Evolutionary conservation across 2,329 filamentous ascomycete genomes (phyloP).

Genomic region (Phoma sp.): DNA sequence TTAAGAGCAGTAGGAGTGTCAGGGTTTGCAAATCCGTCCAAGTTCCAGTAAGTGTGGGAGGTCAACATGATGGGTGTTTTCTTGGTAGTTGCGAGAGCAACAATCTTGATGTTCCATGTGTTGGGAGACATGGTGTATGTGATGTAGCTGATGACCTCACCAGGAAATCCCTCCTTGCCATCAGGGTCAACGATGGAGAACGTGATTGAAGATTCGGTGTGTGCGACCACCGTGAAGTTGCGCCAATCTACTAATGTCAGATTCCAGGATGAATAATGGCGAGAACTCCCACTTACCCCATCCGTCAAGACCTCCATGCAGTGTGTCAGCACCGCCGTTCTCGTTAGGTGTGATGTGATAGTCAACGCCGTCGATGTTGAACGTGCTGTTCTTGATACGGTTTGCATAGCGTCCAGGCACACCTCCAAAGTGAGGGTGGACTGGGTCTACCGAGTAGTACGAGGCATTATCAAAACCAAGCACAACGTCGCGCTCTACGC

Average conservation of each 20-base stretch:
- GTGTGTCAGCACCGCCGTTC: constrained; percentile 62
- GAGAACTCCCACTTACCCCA: constrained; percentile 58
- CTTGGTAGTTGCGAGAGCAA: constrained; percentile 73
- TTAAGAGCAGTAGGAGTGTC: constrained; percentile 71
- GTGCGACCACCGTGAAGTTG: constrained; percentile 77
- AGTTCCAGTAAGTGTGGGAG: constrained; percentile 81
- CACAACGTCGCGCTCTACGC: constrained; percentile 73
- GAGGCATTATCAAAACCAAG: constrained; percentile 78
- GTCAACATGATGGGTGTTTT: constrained; percentile 85
- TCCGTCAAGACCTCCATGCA: constrained; percentile 74
- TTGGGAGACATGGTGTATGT: constrained; percentile 74
- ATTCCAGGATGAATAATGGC: too few relatives aligned
- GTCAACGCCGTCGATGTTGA: constrained; percentile 68
- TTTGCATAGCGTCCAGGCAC: constrained; percentile 82
- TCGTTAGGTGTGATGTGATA: constrained; percentile 70
- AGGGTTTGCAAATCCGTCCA: constrained; percentile 79
- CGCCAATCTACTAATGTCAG: constrained; percentile 58
- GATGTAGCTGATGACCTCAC: constrained; percentile 75
- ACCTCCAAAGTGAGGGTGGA: constrained; percentile 75
- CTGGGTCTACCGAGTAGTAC: constrained; percentile 69
- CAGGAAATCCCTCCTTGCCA: constrained; percentile 79
- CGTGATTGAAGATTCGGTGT: constrained; percentile 72
- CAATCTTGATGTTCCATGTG: constrained; percentile 77
- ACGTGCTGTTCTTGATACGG: constrained; percentile 79
- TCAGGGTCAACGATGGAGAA: constrained; percentile 77